Evolutionary conservation across 306 rosid genomes (phyloP).

Genomic region (Pyrus pyrifolia): DNA sequence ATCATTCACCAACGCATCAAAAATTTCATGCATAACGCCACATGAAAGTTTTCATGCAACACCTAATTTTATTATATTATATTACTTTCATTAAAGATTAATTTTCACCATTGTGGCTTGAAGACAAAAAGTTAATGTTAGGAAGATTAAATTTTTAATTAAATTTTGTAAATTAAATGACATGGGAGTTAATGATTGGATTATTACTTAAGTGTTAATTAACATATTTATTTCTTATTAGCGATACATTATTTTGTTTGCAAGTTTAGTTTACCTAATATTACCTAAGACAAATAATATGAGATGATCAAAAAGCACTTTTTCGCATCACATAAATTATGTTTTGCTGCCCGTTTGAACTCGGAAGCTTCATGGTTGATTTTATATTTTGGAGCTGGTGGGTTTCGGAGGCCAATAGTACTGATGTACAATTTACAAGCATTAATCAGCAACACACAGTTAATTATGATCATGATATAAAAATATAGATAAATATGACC

Average conservation of each 20-base stretch:
- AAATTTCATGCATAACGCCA: background rate
- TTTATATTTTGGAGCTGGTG: too few species aligned
- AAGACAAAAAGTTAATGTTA: too few species aligned
- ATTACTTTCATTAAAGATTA: background rate
- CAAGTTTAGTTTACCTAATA: rapidly evolving
- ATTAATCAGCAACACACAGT: background rate
- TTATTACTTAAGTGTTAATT: too few species aligned
- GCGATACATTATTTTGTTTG: too few species aligned
- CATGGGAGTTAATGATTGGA: rapidly evolving
- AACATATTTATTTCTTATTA: too few species aligned
- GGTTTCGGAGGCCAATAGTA: background rate
- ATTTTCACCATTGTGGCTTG: background rate
- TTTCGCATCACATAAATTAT: background rate
- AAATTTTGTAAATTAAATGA: too few species aligned
- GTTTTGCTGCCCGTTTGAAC: background rate
- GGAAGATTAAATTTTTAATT: too few species aligned
- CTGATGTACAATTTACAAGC: background rate
- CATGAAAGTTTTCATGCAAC: conserved; percentile 8
- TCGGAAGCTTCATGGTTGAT: background rate
- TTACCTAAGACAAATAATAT: background rate
- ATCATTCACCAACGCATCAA: conserved; percentile 15
- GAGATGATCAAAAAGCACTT: background rate
- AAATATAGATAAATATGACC: background rate
- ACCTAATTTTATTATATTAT: background rate
- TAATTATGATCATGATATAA: background rate